A percentile compares a stretch with the other conserved stretches of the same genome.
Evolutionary conservation across 1,139 yeast genomes (phyloP).

Genomic region (Spathaspora sp.): DNA sequence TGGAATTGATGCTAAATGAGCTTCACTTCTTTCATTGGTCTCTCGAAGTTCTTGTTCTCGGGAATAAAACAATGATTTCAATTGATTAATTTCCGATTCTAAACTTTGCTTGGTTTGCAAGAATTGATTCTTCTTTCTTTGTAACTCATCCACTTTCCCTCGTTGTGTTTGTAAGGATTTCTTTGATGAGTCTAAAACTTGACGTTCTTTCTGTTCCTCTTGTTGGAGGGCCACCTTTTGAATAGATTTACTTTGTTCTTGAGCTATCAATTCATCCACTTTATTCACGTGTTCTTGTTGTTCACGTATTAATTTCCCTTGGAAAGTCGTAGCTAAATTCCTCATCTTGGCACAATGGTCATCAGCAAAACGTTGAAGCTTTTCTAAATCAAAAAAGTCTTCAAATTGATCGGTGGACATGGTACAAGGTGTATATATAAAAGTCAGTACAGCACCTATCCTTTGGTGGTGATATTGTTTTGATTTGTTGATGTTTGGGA

Average conservation of each 20-base stretch:
- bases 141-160: constrained; percentile 28
- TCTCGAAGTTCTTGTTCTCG: constrained; percentile 7
- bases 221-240: neutral
- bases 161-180: constrained; percentile 22
- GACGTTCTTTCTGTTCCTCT: neutral
- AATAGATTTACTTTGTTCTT: neutral
- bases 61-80: constrained; percentile 20
- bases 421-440: neutral
- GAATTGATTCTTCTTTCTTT: constrained; percentile 23
- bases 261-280: neutral
- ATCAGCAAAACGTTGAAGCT: neutral
- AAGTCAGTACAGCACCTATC: neutral
- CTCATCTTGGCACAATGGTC: neutral
- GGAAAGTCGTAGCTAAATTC: neutral
- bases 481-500: neutral
- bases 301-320: neutral
- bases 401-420: neutral
- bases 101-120: constrained; percentile 22
- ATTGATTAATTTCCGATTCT: constrained; percentile 24
- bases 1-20: constrained; percentile 5
- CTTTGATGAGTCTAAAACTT: neutral
- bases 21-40: constrained; percentile 4
- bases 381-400: neutral
- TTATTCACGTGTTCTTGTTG: neutral
- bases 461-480: neutral